These are phyloP conservation scores for Phytophthora kernoviae DNA, from an alignment of 352 stramenopile species.

Conservation along the genomic window DNA sequence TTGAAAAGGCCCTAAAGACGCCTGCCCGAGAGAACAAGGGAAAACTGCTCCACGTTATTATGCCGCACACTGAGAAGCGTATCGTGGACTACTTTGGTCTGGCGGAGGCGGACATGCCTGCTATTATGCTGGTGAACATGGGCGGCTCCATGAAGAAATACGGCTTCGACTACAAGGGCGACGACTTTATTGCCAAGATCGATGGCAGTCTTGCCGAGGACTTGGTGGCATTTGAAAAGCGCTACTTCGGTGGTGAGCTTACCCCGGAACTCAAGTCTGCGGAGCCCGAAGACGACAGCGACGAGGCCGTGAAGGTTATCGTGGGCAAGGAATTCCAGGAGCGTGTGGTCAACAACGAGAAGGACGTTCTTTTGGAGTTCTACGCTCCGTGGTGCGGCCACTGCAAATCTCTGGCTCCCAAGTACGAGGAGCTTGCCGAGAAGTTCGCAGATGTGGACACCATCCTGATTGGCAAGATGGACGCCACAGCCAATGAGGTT, in stretches of 20 bases:
- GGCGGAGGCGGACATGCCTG: conserved; percentile 84
- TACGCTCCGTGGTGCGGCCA: conserved; percentile 82
- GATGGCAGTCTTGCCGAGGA: conserved; percentile 47
- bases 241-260: conserved; percentile 88
- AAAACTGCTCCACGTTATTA: conserved; percentile 90
- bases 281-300: conserved; percentile 85
- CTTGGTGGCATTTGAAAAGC: conserved; percentile 76
- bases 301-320: conserved; percentile 92
- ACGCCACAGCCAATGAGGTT: conserved; percentile 95
- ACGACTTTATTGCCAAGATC: conserved; percentile 78
- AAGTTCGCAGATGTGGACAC: conserved; percentile 89
- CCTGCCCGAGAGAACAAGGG: conserved; percentile 83
- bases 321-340: conserved; percentile 92
- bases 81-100: conserved; percentile 95
- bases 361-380: conserved; percentile 91
- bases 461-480: conserved; percentile 96
- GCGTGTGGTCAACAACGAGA: conserved; percentile 86
- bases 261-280: conserved; percentile 94
- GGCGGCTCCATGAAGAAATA: conserved; percentile 94
- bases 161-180: conserved; percentile 73
- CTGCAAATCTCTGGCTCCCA: conserved; percentile 85
- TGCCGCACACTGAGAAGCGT: conserved; percentile 87
- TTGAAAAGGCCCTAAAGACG: conserved; percentile 65
- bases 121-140: conserved; percentile 92
- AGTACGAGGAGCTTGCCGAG: conserved; percentile 91